Conservation (phyloP, 1,139 yeast species). For the Oligophagozyma castellii region DNA sequence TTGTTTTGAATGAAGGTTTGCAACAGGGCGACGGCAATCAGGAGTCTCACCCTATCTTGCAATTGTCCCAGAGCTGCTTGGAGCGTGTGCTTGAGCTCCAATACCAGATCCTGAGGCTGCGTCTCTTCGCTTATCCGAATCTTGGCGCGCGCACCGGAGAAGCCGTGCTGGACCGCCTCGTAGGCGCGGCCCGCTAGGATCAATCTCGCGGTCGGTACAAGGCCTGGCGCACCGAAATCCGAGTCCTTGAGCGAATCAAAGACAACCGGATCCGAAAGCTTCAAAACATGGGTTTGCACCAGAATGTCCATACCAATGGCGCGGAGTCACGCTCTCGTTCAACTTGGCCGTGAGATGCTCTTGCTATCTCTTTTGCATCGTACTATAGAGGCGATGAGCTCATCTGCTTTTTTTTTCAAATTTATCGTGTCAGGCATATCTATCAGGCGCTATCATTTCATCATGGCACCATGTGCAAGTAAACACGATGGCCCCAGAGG, state of each 20-base stretch:
- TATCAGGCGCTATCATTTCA: no score
- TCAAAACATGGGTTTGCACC: constrained; percentile 13
- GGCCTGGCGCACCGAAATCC: constrained; percentile 5
- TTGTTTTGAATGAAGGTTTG: constrained; percentile 65
- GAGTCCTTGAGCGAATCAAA: constrained; percentile 4
- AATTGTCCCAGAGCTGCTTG: constrained; percentile 1
- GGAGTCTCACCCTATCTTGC: constrained; percentile 8
- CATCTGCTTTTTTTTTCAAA: no score
- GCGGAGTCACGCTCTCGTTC: no score
- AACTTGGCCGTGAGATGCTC: no score
- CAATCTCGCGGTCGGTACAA: constrained; percentile 5
- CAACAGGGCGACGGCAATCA: constrained; percentile 41
- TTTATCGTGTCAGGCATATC: no score
- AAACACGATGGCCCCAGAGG: no score
- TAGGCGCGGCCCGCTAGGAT: constrained; percentile 17
- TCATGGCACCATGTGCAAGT: no score
- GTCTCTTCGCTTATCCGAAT: no score
- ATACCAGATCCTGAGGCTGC: no score
- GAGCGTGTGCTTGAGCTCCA: constrained; percentile 3
- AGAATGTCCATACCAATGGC: constrained; percentile 16
- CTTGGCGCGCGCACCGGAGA: no score
- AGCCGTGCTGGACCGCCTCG: constrained; percentile 10
- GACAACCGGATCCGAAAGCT: constrained; percentile 10
- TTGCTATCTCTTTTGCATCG: no score
- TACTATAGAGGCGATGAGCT: no score